Base-by-base conservation (phyloP, 2,329 filamentous ascomycete species). In the Fusarium sterilihyphosum region DNA sequence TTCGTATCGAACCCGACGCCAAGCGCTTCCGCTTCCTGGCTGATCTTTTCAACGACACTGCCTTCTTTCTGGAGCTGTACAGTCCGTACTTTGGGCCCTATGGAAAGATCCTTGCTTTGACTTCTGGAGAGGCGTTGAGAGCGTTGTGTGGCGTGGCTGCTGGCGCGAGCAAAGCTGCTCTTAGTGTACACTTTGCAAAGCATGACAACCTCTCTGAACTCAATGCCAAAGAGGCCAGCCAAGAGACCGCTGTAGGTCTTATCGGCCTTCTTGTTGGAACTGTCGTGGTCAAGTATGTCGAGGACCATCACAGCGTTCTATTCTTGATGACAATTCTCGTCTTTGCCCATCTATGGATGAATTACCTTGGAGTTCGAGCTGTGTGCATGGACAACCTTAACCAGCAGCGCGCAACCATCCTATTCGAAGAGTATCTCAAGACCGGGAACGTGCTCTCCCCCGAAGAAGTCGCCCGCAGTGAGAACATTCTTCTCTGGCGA, bases 171-270 rank as follows among this genome's bases (percentile, higher is more conserved):
- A 98, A 98, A 83, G 96, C 96, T 5, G 95, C 93, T 70, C 84
- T 99, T 76, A 96, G 94, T 80, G 93, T 94, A 17, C 96, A 99
- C 83, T 98, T 99, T 85, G 95, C 96, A 14, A 90, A 88, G 75
- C 91, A 91, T 80, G 94, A 94, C 43, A 98, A 98, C 81, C 84
- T 98, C 50, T 96, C 94, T 4, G 96, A 98, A 82, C 87, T 99
- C 65, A 98, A 98, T 83, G 95, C 96, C 65, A 92, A 98, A 88
- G 96, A 98, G 81, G 95, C 95, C 18, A 97, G 94, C 74, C 96
- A 98, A 84, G 96, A 98, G 83, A 98, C 96, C 0, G 91, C 98
- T 26, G 94, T 99, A 65, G 96, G 94, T 5, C 86, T 98, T 33
- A 71, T 98, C 40, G 96, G 96, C 5, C 95, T 98, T 89, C 87